These are phyloP conservation scores for Boeremia exigua DNA, from an alignment of 2,329 filamentous ascomycete species.

Conservation along the genomic window DNA sequence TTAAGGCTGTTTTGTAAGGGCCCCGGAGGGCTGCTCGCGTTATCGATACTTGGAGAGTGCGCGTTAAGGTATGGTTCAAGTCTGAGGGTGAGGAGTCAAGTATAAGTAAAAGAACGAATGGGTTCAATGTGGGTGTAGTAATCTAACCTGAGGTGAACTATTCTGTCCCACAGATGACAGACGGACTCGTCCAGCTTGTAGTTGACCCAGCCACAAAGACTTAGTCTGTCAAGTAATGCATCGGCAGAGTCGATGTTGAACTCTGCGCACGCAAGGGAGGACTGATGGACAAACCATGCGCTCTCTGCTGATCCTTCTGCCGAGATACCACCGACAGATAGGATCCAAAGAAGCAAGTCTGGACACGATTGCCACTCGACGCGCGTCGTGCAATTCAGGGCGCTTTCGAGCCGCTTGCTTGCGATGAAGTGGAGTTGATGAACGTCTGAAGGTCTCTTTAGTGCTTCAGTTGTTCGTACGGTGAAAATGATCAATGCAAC, in stretches of 20 bases:
- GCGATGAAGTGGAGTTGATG: constrained; percentile 42
- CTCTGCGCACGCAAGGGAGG: constrained; percentile 40
- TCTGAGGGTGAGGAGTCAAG: constrained; percentile 35
- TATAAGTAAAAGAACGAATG: constrained; percentile 41
- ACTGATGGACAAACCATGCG: constrained; percentile 43
- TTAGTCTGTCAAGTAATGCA: constrained; percentile 37
- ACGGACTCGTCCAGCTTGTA: constrained; percentile 46
- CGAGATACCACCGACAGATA: constrained; percentile 45
- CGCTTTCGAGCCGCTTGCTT: constrained; percentile 43
- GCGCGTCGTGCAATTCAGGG: constrained; percentile 42
- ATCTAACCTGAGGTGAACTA: constrained; percentile 46
- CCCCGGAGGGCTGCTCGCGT: constrained; percentile 30
- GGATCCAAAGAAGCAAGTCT: constrained; percentile 47
- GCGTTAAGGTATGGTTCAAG: constrained; percentile 35
- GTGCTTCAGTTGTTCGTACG: constrained; percentile 43
- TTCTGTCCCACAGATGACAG: constrained; percentile 37
- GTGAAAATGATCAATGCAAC: constrained; percentile 47
- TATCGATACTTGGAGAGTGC: constrained; percentile 21
- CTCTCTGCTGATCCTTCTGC: constrained; percentile 40
- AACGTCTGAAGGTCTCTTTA: constrained; percentile 31
- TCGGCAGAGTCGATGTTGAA: constrained; percentile 38
- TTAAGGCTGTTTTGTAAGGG: constrained; percentile 40
- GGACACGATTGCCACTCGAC: constrained; percentile 41
- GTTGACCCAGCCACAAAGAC: constrained; percentile 46
- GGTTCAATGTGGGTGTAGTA: constrained; percentile 30